These are phyloP conservation scores for Tuctoria greenei DNA, from an alignment of 176 grass and related monocot genomes.

Conservation along the genomic window DNA sequence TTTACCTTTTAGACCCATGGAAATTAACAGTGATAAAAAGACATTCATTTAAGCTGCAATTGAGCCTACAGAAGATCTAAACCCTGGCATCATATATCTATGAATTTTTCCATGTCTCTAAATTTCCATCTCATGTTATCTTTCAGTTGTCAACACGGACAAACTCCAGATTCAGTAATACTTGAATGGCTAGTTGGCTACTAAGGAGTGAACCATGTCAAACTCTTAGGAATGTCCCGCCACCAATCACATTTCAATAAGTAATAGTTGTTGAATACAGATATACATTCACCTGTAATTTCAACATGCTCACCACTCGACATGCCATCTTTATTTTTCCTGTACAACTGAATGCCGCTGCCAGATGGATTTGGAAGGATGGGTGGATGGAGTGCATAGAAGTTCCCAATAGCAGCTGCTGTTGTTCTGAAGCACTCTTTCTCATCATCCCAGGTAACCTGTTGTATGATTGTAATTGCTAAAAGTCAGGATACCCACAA, in stretches of 20 bases:
- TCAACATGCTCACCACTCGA: slow-evolving; percentile 18
- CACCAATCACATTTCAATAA: not conserved
- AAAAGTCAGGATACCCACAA: slow-evolving; percentile 17
- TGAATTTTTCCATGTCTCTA: not conserved
- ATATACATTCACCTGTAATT: slow-evolving; percentile 43
- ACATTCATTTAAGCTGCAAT: not conserved
- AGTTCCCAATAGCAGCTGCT: slow-evolving; percentile 78
- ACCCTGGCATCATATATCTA: not conserved
- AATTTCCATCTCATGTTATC: slow-evolving; percentile 17
- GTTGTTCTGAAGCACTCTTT: slow-evolving; percentile 81
- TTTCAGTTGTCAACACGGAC: not conserved
- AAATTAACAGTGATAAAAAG: slow-evolving; percentile 9
- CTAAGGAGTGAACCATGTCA: not conserved
- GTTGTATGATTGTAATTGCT: slow-evolving; percentile 22
- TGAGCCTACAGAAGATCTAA: slow-evolving; percentile 6
- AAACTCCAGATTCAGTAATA: not conserved
- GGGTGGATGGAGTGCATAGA: slow-evolving; percentile 94
- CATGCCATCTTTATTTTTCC: slow-evolving; percentile 61
- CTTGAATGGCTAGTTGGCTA: not conserved
- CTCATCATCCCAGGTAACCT: slow-evolving; percentile 88
- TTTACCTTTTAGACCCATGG: not conserved
- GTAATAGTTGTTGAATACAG: not conserved
- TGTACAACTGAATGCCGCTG: slow-evolving; percentile 71
- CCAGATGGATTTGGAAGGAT: slow-evolving; percentile 93
- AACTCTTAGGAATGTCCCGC: not conserved